Percentiles rank a stretch among this genome's conserved stretches.
Evolutionary conservation across 345 rosid genomes (phyloP).

Genomic region (Balakata baccata): DNA sequence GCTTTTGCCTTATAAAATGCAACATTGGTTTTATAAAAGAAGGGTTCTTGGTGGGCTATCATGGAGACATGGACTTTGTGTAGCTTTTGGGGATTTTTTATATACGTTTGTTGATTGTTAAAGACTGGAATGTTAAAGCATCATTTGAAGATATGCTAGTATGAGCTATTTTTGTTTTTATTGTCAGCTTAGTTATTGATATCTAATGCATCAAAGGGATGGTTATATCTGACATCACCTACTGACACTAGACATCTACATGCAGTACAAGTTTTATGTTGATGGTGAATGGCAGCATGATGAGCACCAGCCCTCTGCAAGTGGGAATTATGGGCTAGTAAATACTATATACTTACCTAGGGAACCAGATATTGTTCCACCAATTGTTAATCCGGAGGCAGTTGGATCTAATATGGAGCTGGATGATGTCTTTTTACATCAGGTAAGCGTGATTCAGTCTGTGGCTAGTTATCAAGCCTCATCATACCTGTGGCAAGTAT

Average conservation of each 20-base stretch:
- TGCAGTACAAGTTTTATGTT: constrained; percentile 84
- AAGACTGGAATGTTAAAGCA: not conserved
- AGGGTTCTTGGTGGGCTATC: not conserved
- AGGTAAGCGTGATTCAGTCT: constrained; percentile 38
- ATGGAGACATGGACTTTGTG: no score
- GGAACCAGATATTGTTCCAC: constrained; percentile 44
- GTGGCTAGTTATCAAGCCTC: not conserved
- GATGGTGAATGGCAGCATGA: constrained; percentile 95
- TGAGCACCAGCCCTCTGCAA: constrained; percentile 60
- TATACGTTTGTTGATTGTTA: no score
- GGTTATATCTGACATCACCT: not conserved
- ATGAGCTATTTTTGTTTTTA: not conserved
- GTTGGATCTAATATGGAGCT: constrained; percentile 69
- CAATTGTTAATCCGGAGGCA: constrained; percentile 32
- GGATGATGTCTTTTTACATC: constrained; percentile 50
- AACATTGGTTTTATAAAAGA: not conserved
- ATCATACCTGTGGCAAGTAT: not conserved
- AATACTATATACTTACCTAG: constrained; percentile 57
- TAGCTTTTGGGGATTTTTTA: no score
- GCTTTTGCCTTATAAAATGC: no score
- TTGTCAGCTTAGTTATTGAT: not conserved
- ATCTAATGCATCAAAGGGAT: not conserved
- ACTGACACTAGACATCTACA: constrained; percentile 19
- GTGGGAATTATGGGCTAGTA: constrained; percentile 58
- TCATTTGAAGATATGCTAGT: not conserved